Base-by-base conservation (phyloP, 2,329 filamentous ascomycete genomes). In the Pseudocercospora crystallina region DNA sequence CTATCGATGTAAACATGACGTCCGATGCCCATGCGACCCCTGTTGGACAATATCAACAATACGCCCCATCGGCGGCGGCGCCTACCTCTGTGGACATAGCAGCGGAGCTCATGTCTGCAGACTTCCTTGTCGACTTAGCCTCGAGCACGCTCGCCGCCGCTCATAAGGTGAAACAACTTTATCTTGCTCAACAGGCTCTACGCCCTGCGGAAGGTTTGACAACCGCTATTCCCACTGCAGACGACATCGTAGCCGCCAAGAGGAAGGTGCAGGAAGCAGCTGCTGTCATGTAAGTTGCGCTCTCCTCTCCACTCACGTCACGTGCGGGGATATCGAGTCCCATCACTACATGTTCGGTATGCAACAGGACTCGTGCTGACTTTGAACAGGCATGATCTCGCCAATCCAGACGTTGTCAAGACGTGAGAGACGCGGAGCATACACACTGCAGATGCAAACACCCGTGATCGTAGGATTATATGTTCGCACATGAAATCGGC, bases 121-220 rank as follows among this genome's bases (percentile, higher is more conserved):
- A 64, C 43, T 47, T 64, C 36, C 49, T 64, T 12, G 56, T 62
- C 9, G 61, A 64, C 20, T 53, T 64, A 2, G 61, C 61, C 8
- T 58, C 48, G 13, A 61, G 59, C 32, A 58, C 60, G 9, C 49
- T 64, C 3, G 39, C 42, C 11, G 61, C 61, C 12, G 61, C 61
- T 5, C 51, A 56, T 17, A 37, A 47, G 34, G 53, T 62, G 13
- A 62, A 60, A 40, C 57, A 61, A 12, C 53, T 64, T 4, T 54
- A 61, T 34, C 37, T 57, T 12, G 61, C 61, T 7, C 52, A 55
- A 31, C 60, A 62, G 38, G 46, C 46, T 32, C 51, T 48, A 34
- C 48, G 52, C 12, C 46, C 59, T 5, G 44, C 50, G 17, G 42
- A 51, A 10, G 56, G 49, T 12, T 54, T 51, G n/a, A 42, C 45